Evolutionary conservation across 768 basidiomycete species (phyloP), one percentile per base, ranked within the genome.

Genomic region (Mycena sanguinolenta): DNA sequence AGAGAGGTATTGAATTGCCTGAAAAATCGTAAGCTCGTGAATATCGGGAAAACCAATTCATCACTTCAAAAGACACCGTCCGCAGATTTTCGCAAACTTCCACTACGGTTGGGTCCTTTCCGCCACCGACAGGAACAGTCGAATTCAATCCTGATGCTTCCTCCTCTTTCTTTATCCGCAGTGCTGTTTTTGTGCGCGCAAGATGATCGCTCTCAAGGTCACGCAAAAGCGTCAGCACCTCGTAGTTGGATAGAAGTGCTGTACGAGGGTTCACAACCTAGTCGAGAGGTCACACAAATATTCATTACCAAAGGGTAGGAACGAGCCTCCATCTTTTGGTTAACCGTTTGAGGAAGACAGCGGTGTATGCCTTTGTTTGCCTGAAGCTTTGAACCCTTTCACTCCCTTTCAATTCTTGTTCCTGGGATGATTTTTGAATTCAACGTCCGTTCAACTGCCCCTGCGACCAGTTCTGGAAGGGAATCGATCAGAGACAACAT

Each of bases 1-100:
- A 17, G 91, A 88, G 42, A 98, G 90, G 78, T 97, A 93, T 67
- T 92, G 89, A 30, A 97, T 95, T 1, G 95, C 92, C 96, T 98
- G 77, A 23, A 73, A 27, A 25, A 58, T 3, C 13, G 39, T 39
- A 12, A 39, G 13, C 39, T 39, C 39, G 39, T 12, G 3, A 12
- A 39, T 39, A 4, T 17, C 39, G 16, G 13, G 39, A 17, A 39
- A 39, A 64, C 27, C 12, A 34, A 17, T n/a, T n/a, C 75, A 84
- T 68, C 77, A 93, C 93, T 87, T 96, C 93, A 60, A 96, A 91
- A 78, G 95, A 93, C 49, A 96, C 85, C 19, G 95, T 96, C 71
- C 95, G 85, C 68, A 97, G 74, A 77, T 96, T 96, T 77, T 95
- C 92, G 66, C 89, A 89, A 57, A 93, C 84, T 49, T 93, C 92